These are phyloP conservation scores for Andrographis paniculata DNA, from an alignment of 305 asterid genomes.

Conservation along the genomic window DNA sequence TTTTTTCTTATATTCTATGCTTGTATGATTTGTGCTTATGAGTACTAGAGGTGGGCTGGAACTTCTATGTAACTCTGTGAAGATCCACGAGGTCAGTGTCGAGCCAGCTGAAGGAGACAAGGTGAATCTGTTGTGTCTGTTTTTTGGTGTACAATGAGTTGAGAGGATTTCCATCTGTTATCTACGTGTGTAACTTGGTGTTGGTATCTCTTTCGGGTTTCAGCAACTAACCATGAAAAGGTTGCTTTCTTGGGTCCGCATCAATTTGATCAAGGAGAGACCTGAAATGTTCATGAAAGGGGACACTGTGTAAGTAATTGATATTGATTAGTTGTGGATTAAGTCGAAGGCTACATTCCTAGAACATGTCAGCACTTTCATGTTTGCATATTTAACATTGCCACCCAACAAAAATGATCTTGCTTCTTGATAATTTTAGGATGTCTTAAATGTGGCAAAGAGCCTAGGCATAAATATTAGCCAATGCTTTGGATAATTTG, in stretches of 20 bases:
- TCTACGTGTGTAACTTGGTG: background rate
- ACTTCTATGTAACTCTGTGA: conserved; percentile 47
- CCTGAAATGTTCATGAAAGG: conserved; percentile 98
- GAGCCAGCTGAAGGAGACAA: conserved; percentile 33
- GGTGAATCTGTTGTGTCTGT: conserved; percentile 24
- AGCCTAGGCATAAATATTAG: background rate
- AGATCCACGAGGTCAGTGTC: conserved; percentile 43
- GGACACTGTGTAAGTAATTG: conserved; percentile 70
- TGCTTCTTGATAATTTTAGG: conserved; percentile 1
- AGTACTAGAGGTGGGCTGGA: conserved; percentile 50
- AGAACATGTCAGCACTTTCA: conserved; percentile 2
- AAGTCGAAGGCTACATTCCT: background rate
- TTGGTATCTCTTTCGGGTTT: conserved; percentile 13
- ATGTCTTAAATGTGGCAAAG: conserved; percentile 2
- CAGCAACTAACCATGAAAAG: conserved; percentile 65
- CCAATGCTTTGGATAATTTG: background rate
- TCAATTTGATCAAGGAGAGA: conserved; percentile 90
- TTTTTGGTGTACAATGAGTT: background rate
- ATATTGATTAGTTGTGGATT: background rate
- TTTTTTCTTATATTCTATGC: background rate
- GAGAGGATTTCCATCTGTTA: background rate
- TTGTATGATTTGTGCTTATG: conserved; percentile 1
- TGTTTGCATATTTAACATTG: background rate
- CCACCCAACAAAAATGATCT: no score
- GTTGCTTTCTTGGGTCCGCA: conserved; percentile 75